These are phyloP conservation scores for Sporodiniella umbellata DNA, from an alignment of 371 early-diverging fungal genomes.

Conservation along the genomic window DNA sequence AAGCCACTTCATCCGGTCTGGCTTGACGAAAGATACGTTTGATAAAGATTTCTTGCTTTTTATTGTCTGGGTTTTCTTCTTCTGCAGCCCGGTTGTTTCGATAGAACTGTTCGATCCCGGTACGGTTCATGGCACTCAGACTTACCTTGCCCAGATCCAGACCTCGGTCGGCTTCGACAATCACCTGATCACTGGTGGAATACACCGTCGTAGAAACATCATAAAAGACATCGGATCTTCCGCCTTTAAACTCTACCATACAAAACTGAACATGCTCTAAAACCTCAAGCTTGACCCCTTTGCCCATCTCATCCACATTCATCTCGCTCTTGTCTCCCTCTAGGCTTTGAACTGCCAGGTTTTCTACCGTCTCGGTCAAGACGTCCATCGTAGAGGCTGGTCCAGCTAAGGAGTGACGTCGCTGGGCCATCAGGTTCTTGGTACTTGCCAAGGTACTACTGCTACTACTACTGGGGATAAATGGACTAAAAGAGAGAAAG, in stretches of 20 bases:
- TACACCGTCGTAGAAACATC: conserved; percentile 39
- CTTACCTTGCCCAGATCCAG: conserved; percentile 89
- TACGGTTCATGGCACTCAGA: conserved; percentile 18
- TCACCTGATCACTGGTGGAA: conserved; percentile 69
- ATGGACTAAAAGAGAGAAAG: neutral
- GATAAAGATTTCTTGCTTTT: conserved; percentile 51
- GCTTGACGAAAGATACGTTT: conserved; percentile 82
- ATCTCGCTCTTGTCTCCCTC: neutral
- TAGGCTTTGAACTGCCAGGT: neutral
- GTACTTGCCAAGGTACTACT: neutral
- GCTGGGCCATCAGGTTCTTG: conserved; percentile 9
- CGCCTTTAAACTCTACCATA: conserved; percentile 89
- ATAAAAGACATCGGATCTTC: conserved; percentile 83
- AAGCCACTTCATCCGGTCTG: conserved; percentile 71
- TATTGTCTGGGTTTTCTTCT: conserved; percentile 58
- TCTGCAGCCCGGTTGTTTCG: conserved; percentile 8
- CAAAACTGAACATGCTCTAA: conserved; percentile 62
- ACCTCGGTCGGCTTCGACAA: conserved; percentile 97
- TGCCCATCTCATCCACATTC: conserved; percentile 44
- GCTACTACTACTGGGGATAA: neutral
- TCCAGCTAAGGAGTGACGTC: conserved; percentile 36
- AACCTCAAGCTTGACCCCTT: conserved; percentile 49
- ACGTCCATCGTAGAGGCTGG: conserved; percentile 13
- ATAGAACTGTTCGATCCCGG: conserved; percentile 17
- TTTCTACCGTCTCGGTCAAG: conserved; percentile 6